Evolutionary conservation across 805 yeast species (phyloP).

Genomic region (Starmera quercuum): DNA sequence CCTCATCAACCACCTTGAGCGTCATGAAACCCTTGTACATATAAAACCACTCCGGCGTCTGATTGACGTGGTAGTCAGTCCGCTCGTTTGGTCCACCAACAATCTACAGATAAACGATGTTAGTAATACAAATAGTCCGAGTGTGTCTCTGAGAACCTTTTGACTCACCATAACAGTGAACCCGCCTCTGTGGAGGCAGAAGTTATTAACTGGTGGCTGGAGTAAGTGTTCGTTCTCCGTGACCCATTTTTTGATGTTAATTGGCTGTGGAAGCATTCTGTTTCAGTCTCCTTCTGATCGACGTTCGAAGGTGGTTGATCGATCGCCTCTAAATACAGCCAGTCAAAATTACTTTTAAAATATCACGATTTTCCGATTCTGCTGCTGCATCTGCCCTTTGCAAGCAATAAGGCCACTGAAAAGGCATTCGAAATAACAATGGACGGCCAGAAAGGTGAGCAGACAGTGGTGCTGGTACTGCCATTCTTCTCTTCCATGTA

Average conservation of each 20-base stretch:
- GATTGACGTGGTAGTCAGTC: conserved; percentile 88
- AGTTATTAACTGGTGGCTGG: conserved; percentile 90
- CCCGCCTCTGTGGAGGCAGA: conserved; percentile 84
- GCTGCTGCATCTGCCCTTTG: no score
- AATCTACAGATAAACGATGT: conserved; percentile 26
- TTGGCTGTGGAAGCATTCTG: conserved; percentile 45
- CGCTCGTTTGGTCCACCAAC: conserved; percentile 95
- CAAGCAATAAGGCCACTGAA: no score
- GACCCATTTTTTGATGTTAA: conserved; percentile 77
- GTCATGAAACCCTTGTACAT: conserved; percentile 85
- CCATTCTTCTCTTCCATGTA: background rate
- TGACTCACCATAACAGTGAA: conserved; percentile 69
- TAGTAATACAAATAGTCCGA: background rate
- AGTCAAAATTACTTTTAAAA: no score
- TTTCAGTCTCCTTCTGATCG: no score
- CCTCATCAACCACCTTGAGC: conserved; percentile 73
- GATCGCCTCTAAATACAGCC: no score
- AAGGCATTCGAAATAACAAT: background rate
- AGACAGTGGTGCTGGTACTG: background rate
- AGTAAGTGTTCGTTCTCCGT: conserved; percentile 65
- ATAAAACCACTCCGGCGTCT: conserved; percentile 91
- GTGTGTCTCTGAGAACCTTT: background rate
- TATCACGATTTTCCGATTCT: no score
- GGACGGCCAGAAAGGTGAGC: background rate
- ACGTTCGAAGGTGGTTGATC: no score